These are phyloP conservation scores for Penicillium paxilli DNA, from an alignment of 495 filamentous ascomycete species.

Conservation along the genomic window DNA sequence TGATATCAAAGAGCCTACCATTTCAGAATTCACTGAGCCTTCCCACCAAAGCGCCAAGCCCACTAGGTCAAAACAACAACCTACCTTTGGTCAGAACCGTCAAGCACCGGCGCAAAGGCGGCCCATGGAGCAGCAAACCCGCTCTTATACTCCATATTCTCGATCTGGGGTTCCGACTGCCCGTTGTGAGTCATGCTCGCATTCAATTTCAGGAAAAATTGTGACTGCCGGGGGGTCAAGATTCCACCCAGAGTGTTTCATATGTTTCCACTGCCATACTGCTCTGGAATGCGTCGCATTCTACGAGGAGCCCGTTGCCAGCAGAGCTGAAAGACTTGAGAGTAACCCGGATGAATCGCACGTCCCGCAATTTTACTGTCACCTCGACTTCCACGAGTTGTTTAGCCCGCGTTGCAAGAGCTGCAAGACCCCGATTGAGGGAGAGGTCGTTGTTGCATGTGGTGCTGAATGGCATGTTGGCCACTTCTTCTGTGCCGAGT, in stretches of 20 bases:
- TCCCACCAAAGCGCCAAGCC: constrained; percentile 8
- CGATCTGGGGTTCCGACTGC: constrained; percentile 67
- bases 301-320: constrained; percentile 80
- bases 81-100: constrained; percentile 15
- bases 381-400: constrained; percentile 95
- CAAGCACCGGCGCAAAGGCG: constrained; percentile 23
- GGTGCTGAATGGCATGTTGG: constrained; percentile 95
- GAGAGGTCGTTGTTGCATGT: constrained; percentile 89
- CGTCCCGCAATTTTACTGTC: constrained; percentile 85
- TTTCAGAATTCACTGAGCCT: constrained; percentile 33
- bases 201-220: constrained; percentile 85
- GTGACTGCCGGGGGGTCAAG: constrained; percentile 77
- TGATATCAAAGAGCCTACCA: constrained; percentile 44
- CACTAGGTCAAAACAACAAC: constrained; percentile 25
- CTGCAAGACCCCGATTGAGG: constrained; percentile 98
- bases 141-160: constrained; percentile 41
- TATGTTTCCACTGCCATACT: constrained; percentile 84
- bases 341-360: constrained; percentile 56
- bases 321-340: constrained; percentile 67
- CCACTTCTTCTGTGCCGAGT: constrained; percentile 99
- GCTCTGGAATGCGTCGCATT: constrained; percentile 93
- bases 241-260: constrained; percentile 93
- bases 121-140: constrained; percentile 25
- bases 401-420: constrained; percentile 92
- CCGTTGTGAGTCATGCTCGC: constrained; percentile 78